phyloP scores from a whole-genome alignment of 2,329 filamentous ascomycete genomes.

The Cordyceps fumosorosea region DNA sequence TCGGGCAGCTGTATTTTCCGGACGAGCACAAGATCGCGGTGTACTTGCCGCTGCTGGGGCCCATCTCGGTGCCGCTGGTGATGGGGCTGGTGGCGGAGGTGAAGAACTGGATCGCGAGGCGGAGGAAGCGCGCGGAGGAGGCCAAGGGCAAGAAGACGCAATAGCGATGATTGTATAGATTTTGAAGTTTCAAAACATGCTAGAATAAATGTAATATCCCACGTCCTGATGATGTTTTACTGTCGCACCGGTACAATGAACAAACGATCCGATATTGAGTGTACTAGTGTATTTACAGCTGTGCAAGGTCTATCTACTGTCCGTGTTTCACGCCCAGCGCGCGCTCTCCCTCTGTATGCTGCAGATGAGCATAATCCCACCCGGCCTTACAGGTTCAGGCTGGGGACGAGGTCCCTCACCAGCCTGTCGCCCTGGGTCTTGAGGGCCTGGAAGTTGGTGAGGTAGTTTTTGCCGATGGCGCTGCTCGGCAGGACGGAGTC shows the following conservation, averaged over 20 bases:
- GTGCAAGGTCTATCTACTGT: neutral
- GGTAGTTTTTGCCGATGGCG: conserved; percentile 1
- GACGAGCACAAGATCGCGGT: conserved; percentile 98
- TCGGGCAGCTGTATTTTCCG: conserved; percentile 95
- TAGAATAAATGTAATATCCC: conserved; percentile 6
- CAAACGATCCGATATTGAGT: too few relatives aligned
- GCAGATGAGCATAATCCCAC: neutral
- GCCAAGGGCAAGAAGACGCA: conserved; percentile 33
- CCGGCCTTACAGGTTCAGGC: neutral
- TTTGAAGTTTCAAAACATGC: neutral
- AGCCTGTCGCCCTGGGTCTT: neutral
- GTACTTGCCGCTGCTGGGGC: conserved; percentile 84
- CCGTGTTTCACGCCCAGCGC: neutral
- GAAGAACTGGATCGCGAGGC: conserved; percentile 51
- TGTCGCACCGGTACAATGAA: too few relatives aligned
- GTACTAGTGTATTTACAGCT: neutral
- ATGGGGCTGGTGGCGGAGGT: conserved; percentile 80
- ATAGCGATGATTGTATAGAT: conserved; percentile 14
- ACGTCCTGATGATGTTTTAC: too few relatives aligned
- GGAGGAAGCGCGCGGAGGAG: conserved; percentile 36
- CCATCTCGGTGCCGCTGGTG: conserved; percentile 80
- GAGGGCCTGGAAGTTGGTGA: conserved; percentile 6
- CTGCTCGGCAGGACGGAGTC: conserved; percentile 2
- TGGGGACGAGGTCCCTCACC: neutral
- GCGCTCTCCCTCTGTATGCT: neutral